Conservation (phyloP, 2,329 filamentous ascomycete genomes). For the Ophiostoma ulmi region DNA sequence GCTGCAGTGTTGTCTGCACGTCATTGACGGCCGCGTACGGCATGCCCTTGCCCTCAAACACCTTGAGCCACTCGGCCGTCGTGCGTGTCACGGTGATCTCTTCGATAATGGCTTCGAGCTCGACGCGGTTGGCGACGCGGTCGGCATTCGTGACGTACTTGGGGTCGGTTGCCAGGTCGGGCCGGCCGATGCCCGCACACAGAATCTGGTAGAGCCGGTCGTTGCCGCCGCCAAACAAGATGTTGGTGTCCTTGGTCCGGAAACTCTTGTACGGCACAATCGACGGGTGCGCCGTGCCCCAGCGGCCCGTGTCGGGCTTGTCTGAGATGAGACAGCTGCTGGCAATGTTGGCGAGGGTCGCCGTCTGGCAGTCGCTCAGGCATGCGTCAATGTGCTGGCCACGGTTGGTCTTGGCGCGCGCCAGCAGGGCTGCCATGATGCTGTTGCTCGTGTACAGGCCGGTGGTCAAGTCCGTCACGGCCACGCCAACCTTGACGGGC, state of each 20-base stretch:
- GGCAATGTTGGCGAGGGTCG: conserved; percentile 90
- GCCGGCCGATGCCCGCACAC: conserved; percentile 53
- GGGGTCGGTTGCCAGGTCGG: conserved; percentile 56
- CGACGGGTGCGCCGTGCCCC: conserved; percentile 97
- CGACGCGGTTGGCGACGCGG: conserved; percentile 64
- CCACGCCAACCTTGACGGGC: conserved; percentile 94
- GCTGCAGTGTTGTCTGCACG: conserved; percentile 74
- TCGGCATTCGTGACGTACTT: conserved; percentile 58
- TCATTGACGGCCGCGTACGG: conserved; percentile 93
- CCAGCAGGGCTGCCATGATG: conserved; percentile 88
- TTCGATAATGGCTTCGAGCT: conserved; percentile 76
- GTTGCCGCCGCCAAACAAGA: conserved; percentile 68
- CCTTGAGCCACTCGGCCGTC: conserved; percentile 79
- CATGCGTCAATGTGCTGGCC: conserved; percentile 92
- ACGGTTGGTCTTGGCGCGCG: conserved; percentile 64
- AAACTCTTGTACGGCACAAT: conserved; percentile 95
- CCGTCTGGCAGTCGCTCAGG: conserved; percentile 90
- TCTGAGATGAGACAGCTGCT: conserved; percentile 87
- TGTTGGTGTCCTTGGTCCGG: conserved; percentile 63
- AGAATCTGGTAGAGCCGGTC: conserved; percentile 63
- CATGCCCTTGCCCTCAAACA: conserved; percentile 87
- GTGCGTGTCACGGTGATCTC: conserved; percentile 64
- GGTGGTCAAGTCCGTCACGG: conserved; percentile 92
- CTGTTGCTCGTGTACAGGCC: conserved; percentile 92
- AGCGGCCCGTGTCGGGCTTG: conserved; percentile 78